Conservation (phyloP, 371 early-diverging fungal species). For the Actinomortierella ambigua region DNA sequence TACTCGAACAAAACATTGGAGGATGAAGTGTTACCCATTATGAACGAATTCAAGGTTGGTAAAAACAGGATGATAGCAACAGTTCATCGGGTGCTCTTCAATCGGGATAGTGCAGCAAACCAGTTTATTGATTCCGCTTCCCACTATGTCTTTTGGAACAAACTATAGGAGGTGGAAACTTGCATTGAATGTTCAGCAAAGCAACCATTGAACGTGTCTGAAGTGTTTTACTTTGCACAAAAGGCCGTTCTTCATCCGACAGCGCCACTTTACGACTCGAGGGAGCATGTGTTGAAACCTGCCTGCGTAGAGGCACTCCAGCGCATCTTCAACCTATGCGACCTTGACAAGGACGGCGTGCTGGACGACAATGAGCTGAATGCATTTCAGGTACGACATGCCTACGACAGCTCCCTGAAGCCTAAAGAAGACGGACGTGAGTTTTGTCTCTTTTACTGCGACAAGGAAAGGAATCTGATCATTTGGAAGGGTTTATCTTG, state of each 20-base stretch:
- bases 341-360: slow-evolving; percentile 89
- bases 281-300: slow-evolving; percentile 91
- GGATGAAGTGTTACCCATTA: slow-evolving; percentile 93
- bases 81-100: background rate
- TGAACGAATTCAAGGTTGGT: slow-evolving; percentile 93
- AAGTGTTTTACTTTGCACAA: slow-evolving; percentile 99
- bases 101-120: slow-evolving; percentile 8
- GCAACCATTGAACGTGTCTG: slow-evolving; percentile 90
- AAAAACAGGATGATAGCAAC: too few species aligned
- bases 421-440: background rate
- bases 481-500: background rate
- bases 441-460: background rate
- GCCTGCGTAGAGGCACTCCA: slow-evolving; percentile 89
- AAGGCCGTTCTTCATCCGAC: slow-evolving; percentile 97
- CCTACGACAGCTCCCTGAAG: background rate
- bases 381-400: slow-evolving; percentile 83
- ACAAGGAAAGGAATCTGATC: background rate
- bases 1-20: slow-evolving; percentile 82
- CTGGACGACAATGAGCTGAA: slow-evolving; percentile 94
- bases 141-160: background rate
- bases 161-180: slow-evolving; percentile 91
- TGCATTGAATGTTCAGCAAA: slow-evolving; percentile 98
- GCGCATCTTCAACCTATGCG: slow-evolving; percentile 94
- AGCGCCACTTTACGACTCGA: slow-evolving; percentile 92
- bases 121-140: background rate